phyloP scores from a whole-genome alignment of 169 alveolate genomes.

The Eimeria sp. region DNA sequence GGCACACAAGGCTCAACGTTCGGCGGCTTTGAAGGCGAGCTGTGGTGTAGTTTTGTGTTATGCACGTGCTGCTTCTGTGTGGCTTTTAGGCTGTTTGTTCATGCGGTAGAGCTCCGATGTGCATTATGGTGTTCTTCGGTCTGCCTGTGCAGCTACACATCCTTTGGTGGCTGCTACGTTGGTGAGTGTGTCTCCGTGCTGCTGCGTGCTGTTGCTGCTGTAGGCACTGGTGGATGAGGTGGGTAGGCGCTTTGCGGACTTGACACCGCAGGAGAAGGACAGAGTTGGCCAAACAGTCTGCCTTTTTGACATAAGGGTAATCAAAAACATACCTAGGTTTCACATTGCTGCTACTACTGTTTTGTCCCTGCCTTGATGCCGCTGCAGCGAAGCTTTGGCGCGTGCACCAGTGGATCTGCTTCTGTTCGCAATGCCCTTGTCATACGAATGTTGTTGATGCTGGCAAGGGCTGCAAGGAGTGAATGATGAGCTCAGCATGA shows the following conservation, averaged over 20 bases:
- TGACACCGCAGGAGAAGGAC: slow-evolving; percentile 6
- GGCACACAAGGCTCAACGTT: neutral
- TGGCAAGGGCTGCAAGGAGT: neutral
- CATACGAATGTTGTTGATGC: neutral
- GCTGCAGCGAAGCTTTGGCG: neutral
- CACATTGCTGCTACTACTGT: slow-evolving; percentile 34
- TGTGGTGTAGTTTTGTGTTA: neutral
- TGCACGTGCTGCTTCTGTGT: neutral
- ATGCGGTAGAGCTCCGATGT: neutral
- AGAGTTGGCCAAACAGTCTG: slow-evolving; percentile 13
- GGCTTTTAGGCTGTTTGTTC: neutral
- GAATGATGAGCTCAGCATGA: neutral
- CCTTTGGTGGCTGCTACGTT: neutral
- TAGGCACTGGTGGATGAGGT: slow-evolving; percentile 34
- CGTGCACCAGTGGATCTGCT: neutral
- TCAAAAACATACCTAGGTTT: neutral
- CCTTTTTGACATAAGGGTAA: slow-evolving; percentile 12
- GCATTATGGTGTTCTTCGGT: neutral
- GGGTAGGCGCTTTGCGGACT: slow-evolving; percentile 53
- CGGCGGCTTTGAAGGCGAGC: slow-evolving; percentile 11
- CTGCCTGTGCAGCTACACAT: neutral
- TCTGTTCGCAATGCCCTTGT: neutral
- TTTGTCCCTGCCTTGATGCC: neutral
- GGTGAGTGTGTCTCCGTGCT: neutral
- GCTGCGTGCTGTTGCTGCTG: neutral